Evolutionary conservation across 495 filamentous ascomycete species (phyloP), one percentile per base, ranked within the genome.

Genomic region (Immersiella caudata): DNA sequence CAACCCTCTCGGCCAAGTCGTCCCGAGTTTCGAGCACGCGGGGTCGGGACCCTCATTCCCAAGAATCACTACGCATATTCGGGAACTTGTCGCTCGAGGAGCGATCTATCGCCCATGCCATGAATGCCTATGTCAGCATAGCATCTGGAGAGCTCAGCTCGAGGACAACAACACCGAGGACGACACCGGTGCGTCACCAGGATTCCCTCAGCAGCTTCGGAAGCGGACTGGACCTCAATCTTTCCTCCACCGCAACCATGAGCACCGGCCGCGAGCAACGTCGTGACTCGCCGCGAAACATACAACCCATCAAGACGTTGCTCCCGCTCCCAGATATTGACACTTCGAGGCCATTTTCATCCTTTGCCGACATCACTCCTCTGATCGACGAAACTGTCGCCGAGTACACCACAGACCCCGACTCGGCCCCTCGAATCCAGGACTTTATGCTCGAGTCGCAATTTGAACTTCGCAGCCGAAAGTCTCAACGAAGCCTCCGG

Each of bases 241-340:
- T 54, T 20, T 27, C 56, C 1, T 24, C 25, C 14, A 21, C 3
- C 25, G 12, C 6, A 9, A 65, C n/a, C 52, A 20, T 21, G 29
- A 65, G 26, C 26, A 33, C 52, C 25, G 18, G 7, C 24, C 24
- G 50, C 12, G 26, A 56, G 25, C 62, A n/a, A 5, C 24, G 25
- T 7, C 12, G 18, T 25, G 20, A 16, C 62, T 4, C 40, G n/a
- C 63, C 16, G 2, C 7, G 20, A 14, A 18, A 1, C 9, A 18
- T 11, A 25, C 33, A 25, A 7, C 46, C 22, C 6, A 22, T 26
- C 16, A 9, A 16, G 22, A 22, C 24, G 6, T 12, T 54, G 6
- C 46, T 49, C 49, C 16, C 21, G 0, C 24, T 64, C 16, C 62
- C 50, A 6, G 62, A 64, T 26, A 64, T 64, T 25, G 50, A 64